A percentile compares a stretch with the other conserved stretches of the same genome.
phyloP scores from a whole-genome alignment of 2,329 filamentous ascomycete species.

The Trichophyton simii region DNA sequence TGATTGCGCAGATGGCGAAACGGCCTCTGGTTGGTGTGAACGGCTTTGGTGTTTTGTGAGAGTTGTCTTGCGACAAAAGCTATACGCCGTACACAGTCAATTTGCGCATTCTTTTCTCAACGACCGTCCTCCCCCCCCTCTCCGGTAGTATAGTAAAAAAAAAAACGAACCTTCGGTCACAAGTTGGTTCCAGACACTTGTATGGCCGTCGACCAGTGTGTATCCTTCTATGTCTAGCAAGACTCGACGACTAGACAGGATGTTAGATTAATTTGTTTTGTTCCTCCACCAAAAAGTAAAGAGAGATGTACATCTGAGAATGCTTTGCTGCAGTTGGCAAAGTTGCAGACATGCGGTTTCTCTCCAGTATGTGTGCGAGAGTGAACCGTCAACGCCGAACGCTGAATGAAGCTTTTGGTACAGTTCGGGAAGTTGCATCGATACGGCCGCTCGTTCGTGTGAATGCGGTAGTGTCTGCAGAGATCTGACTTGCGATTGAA shows the following conservation, averaged over 20 bases:
- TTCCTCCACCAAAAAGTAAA: background rate
- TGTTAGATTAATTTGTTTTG: background rate
- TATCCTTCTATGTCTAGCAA: constrained; percentile 16
- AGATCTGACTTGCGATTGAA: constrained; percentile 40
- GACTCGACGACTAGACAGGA: constrained; percentile 15
- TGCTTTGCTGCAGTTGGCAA: constrained; percentile 32
- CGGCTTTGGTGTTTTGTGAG: constrained; percentile 16
- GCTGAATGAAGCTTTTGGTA: constrained; percentile 38
- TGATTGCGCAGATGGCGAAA: constrained; percentile 5
- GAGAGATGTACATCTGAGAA: constrained; percentile 29
- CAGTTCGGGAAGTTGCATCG: constrained; percentile 34
- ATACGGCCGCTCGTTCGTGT: constrained; percentile 38
- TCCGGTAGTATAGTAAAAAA: too few relatives aligned
- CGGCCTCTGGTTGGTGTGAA: constrained; percentile 13
- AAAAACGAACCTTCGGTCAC: constrained; percentile 14
- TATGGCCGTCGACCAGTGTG: constrained; percentile 16
- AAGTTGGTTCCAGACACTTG: constrained; percentile 14
- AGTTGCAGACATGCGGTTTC: constrained; percentile 33
- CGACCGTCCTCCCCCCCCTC: background rate
- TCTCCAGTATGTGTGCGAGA: constrained; percentile 34
- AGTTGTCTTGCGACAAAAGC: constrained; percentile 17
- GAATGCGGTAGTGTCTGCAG: constrained; percentile 36
- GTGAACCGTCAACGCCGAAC: constrained; percentile 37
- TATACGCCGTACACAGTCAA: constrained; percentile 6
- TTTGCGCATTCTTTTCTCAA: background rate